These are phyloP conservation scores for Athelia psychrophila DNA, from an alignment of 1,284 basidiomycete genomes.

Conservation along the genomic window DNA sequence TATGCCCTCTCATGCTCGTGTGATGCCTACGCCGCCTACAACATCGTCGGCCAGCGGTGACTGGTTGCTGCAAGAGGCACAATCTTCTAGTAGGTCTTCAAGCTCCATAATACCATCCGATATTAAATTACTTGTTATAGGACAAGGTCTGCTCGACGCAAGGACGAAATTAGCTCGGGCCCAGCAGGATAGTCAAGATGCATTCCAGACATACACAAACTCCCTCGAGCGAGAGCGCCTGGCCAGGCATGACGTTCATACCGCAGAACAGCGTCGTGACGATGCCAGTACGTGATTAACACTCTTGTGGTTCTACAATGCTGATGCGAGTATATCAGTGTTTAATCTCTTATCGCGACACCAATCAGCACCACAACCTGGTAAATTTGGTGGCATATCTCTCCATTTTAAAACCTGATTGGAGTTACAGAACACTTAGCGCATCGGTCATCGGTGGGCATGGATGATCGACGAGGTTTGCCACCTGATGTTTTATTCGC, in stretches of 20 bases:
- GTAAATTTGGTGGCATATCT: slow-evolving; percentile 10
- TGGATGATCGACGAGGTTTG: background rate
- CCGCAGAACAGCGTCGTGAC: slow-evolving; percentile 68
- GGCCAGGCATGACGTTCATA: slow-evolving; percentile 57
- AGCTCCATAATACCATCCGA: background rate
- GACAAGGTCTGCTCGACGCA: slow-evolving; percentile 36
- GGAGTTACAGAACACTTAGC: slow-evolving; percentile 15
- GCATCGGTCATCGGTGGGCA: background rate
- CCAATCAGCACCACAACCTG: slow-evolving; percentile 27
- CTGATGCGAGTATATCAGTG: background rate
- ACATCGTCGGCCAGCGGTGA: slow-evolving; percentile 35
- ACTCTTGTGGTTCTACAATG: too few species aligned
- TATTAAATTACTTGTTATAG: slow-evolving; percentile 19
- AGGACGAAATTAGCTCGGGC: slow-evolving; percentile 45
- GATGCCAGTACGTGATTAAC: slow-evolving; percentile 51
- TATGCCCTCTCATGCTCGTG: slow-evolving; percentile 15
- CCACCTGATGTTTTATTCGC: background rate
- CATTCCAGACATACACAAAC: slow-evolving; percentile 64
- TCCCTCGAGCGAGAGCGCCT: slow-evolving; percentile 65
- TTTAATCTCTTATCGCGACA: slow-evolving; percentile 44
- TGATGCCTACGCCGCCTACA: slow-evolving; percentile 32
- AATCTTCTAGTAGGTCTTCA: slow-evolving; percentile 4
- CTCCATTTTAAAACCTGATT: background rate
- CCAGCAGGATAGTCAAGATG: slow-evolving; percentile 69
- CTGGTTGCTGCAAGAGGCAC: slow-evolving; percentile 37